phyloP scores from a whole-genome alignment of 1,284 basidiomycete species.

The Cutaneotrichosporon sp. region DNA sequence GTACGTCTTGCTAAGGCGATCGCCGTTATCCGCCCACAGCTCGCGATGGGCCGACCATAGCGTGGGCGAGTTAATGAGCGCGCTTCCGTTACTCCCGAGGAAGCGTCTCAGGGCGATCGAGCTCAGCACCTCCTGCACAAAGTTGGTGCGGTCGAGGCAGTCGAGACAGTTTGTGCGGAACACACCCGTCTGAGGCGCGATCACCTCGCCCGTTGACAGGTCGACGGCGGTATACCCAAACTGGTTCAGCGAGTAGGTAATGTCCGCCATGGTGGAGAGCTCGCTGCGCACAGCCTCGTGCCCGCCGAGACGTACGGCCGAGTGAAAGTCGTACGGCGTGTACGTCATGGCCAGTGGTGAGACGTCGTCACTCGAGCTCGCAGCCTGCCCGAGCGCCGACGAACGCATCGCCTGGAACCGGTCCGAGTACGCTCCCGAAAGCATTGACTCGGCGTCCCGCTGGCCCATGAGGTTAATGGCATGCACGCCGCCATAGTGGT shows the following conservation, averaged over 20 bases:
- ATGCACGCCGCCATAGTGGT: slow-evolving; percentile 73
- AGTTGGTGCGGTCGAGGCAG: slow-evolving; percentile 97
- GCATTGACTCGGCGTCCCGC: slow-evolving; percentile 83
- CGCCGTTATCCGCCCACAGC: slow-evolving; percentile 95
- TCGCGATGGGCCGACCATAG: slow-evolving; percentile 86
- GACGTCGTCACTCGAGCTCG: slow-evolving; percentile 45
- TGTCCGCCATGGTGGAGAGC: slow-evolving; percentile 62
- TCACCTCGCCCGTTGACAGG: slow-evolving; percentile 57
- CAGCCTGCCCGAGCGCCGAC: slow-evolving; percentile 47
- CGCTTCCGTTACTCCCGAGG: slow-evolving; percentile 35
- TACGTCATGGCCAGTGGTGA: slow-evolving; percentile 49
- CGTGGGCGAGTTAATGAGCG: slow-evolving; percentile 37
- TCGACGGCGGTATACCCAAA: slow-evolving; percentile 84
- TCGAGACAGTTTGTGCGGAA: slow-evolving; percentile 95
- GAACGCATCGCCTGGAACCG: slow-evolving; percentile 55
- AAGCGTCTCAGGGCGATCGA: slow-evolving; percentile 61
- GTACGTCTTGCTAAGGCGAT: slow-evolving; percentile 81
- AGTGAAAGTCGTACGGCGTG: slow-evolving; percentile 93
- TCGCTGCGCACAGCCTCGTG: slow-evolving; percentile 80
- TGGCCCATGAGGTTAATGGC: slow-evolving; percentile 82
- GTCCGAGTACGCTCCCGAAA: slow-evolving; percentile 74
- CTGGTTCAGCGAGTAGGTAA: slow-evolving; percentile 64
- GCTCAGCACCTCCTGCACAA: slow-evolving; percentile 88
- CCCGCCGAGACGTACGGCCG: slow-evolving; percentile 70
- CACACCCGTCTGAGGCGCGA: slow-evolving; percentile 79